Evolutionary conservation across 176 grass and related monocot genomes (phyloP), one percentile per base, ranked within the genome.

Genomic region (Raddia guianensis): DNA sequence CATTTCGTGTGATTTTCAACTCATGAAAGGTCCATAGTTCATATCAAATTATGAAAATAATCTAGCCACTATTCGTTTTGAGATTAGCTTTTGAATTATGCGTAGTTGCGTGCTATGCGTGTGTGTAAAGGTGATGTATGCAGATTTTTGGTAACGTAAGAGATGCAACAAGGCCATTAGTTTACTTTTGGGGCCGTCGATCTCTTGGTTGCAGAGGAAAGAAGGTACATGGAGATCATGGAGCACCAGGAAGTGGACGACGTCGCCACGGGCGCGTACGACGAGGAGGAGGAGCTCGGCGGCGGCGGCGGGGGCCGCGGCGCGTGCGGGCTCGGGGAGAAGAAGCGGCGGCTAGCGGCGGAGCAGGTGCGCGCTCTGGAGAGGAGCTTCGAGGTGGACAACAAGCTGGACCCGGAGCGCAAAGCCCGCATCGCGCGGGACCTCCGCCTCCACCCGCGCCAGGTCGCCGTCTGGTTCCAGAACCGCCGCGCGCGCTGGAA

Each of bases 401-500:
- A 94, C 85, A 94, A 91, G 79, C 82, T 94, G 43, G 91, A 87
- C 79, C 91, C 88, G 20, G 85, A 94, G 51, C 88, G 82, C 16
- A 94, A 94, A 79, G 84, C 82, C 34, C 64, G 70, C 47, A 83
- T 94, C 33, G 85, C 91, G 2, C 82, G 72, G 15, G 91, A 94
- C 46, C 81, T 94, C 16, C 58, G 64, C n/a, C 91, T 94, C 64
- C 88, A 91, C 62, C 91, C 91, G 14, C 82, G 91, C 2, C 91
- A 94, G 79, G 91, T 94, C 20, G 91, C 88, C n/a, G 78, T 93
- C 57, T 93, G 91, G 91, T 93, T 93, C 82, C 91, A 93, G 85
- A 93, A 93, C 88, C 88, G 91, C 43, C 91, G 91, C 61, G 91
- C 91, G 18, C 77, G 91, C 14, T 93, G 82, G 85, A 93, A 93